Evolutionary conservation across 2,329 filamentous ascomycete species (phyloP).

Genomic region (Thelonectria olida): DNA sequence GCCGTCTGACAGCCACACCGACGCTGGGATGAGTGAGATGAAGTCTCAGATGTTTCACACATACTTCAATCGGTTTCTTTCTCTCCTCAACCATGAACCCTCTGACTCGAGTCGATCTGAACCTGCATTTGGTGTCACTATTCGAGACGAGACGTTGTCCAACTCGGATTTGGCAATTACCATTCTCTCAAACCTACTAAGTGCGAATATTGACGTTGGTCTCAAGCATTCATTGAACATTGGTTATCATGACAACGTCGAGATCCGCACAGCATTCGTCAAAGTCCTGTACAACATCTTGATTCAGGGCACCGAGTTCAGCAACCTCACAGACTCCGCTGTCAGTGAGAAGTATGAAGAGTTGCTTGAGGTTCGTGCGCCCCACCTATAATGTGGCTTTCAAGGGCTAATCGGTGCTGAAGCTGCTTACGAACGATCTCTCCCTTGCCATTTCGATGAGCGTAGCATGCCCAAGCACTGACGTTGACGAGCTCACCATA

Average conservation of each 20-base stretch:
- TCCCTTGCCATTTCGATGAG: constrained; percentile 71
- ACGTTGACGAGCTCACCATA: constrained; percentile 75
- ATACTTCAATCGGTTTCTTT: constrained; percentile 76
- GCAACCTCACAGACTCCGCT: constrained; percentile 71
- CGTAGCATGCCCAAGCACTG: constrained; percentile 71
- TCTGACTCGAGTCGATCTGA: constrained; percentile 49
- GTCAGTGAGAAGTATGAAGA: constrained; percentile 76
- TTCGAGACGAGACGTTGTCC: constrained; percentile 63
- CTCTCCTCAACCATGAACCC: constrained; percentile 68
- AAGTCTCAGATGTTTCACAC: constrained; percentile 78
- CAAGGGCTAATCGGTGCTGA: constrained; percentile 13
- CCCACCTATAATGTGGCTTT: background rate
- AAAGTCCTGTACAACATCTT: constrained; percentile 76
- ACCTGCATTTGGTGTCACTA: constrained; percentile 43
- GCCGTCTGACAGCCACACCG: constrained; percentile 70
- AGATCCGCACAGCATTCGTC: constrained; percentile 75
- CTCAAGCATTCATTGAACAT: constrained; percentile 76
- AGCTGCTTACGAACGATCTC: constrained; percentile 71
- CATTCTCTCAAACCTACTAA: constrained; percentile 74
- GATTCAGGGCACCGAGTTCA: constrained; percentile 77
- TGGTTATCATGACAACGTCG: constrained; percentile 75
- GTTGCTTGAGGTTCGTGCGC: constrained; percentile 58
- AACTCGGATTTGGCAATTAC: constrained; percentile 72
- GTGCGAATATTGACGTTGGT: constrained; percentile 76
- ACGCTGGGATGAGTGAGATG: constrained; percentile 72